Conservation (phyloP, 352 stramenopile species). For the Phytophthora pini region DNA sequence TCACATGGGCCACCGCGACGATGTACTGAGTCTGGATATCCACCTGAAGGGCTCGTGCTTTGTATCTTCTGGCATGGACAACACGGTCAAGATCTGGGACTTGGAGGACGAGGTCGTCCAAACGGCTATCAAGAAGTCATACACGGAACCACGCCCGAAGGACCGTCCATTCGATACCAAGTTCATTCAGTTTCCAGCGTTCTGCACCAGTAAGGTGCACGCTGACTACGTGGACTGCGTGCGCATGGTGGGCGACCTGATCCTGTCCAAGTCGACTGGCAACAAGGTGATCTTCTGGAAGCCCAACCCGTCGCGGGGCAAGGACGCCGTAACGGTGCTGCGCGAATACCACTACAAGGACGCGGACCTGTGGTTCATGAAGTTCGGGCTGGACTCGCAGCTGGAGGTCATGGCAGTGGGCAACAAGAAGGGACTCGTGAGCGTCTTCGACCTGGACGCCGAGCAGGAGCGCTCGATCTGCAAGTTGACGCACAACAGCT, state of each 20-base stretch:
- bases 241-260: constrained; percentile 77
- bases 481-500: constrained; percentile 77
- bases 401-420: constrained; percentile 81
- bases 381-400: constrained; percentile 80
- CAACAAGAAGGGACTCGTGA: constrained; percentile 85
- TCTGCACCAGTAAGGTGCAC: constrained; percentile 92
- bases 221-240: constrained; percentile 92
- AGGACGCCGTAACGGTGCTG: constrained; percentile 82
- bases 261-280: constrained; percentile 84
- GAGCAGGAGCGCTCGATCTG: constrained; percentile 71
- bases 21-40: constrained; percentile 91
- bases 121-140: constrained; percentile 78
- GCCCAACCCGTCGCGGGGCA: constrained; percentile 82
- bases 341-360: constrained; percentile 87
- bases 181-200: constrained; percentile 92
- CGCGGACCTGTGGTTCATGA: constrained; percentile 88
- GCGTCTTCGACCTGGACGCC: constrained; percentile 80
- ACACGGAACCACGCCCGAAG: constrained; percentile 66
- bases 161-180: constrained; percentile 82
- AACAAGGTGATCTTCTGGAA: constrained; percentile 94
- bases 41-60: constrained; percentile 91
- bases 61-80: constrained; percentile 92
- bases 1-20: constrained; percentile 89
- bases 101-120: constrained; percentile 78
- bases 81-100: constrained; percentile 95